These are phyloP conservation scores for Picea abies DNA, from an alignment of 83 land plant species.

Conservation along the genomic window DNA sequence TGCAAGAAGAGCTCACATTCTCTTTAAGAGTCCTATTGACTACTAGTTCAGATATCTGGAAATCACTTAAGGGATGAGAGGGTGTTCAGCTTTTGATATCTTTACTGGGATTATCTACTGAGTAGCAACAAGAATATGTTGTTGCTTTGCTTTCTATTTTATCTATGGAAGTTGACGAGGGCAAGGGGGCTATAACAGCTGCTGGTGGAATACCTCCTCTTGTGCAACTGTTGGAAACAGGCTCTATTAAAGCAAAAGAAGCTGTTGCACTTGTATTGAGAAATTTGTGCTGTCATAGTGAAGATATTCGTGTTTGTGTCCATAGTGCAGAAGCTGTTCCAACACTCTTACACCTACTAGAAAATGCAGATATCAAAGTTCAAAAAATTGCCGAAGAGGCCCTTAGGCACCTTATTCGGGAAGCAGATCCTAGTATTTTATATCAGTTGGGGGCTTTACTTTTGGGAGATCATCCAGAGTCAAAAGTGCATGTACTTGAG, in stretches of 20 bases:
- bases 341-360: slow-evolving; percentile 74
- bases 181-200: slow-evolving; percentile 97
- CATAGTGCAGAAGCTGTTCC: slow-evolving; percentile 88
- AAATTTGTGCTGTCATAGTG: slow-evolving; percentile 80
- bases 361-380: slow-evolving; percentile 65
- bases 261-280: slow-evolving; percentile 71
- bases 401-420: slow-evolving; percentile 52
- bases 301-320: slow-evolving; percentile 90
- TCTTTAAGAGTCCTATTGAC: slow-evolving; percentile 57
- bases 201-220: slow-evolving; percentile 94
- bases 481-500: slow-evolving; percentile 53
- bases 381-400: slow-evolving; percentile 70
- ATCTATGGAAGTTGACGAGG: slow-evolving; percentile 67
- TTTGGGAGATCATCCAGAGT: slow-evolving; percentile 50
- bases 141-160: slow-evolving; percentile 72
- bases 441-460: slow-evolving; percentile 70
- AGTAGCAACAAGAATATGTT: slow-evolving; percentile 84
- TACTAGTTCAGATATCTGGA: slow-evolving; percentile 59
- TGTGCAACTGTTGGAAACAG: slow-evolving; percentile 76
- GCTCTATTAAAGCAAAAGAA: slow-evolving; percentile 78
- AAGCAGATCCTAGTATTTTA: slow-evolving; percentile 68
- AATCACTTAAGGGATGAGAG: slow-evolving; percentile 68
- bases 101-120: slow-evolving; percentile 71
- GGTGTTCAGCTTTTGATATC: slow-evolving; percentile 87
- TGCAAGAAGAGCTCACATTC: slow-evolving; percentile 56